Evolutionary conservation across 129 eudicot species (phyloP), one percentile per base, ranked within the genome.

Genomic region (Oenanthe sinensis): DNA sequence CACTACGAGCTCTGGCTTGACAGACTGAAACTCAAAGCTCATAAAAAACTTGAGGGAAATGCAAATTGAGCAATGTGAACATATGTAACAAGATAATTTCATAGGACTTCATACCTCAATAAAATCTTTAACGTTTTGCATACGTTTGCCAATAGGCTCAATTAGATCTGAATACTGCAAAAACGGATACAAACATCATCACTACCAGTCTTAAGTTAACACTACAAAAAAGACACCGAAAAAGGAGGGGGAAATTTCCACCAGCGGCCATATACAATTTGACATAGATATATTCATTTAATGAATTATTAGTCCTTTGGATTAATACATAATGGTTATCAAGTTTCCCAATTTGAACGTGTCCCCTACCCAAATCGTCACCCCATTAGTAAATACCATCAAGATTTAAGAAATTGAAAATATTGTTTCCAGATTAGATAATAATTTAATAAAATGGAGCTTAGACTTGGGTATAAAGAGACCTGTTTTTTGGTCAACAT

Each of bases 121-220:
- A 82, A 85, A 91, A 45, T 89, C 89, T 83, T 87, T 83, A 78
- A 94, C 96, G 15, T 80, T 82, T 77, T 84, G 82, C 84, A 76
- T 90, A 85, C 98, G 83, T 28, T 80, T 82, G 75, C 87, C 91
- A 81, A 91, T 82, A 14, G 98, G 93, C 87, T 80, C 81, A 74
- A 94, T 94, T 39, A 94, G 86, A 84, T 91, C 88, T 39, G 93
- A 75, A 85, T 85, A 94, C 98, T 94, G 92, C 90, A 84, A 82
- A 67, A 80, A 19, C 43, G 44, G 42, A 19, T 71, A 58, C 26
- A 63, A 40, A n/a, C 13, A 60, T 37, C 47, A 40, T 39, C n/a
- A 70, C 46, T 8, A 36, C 11, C 9, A 16, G 65, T 3, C 16
- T 3, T 28, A 75, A 33, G 37, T 75, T 19, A 75, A n/a, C 6